Conservation (phyloP, 1,139 yeast species). For the Blastobotrys niveus region DNA sequence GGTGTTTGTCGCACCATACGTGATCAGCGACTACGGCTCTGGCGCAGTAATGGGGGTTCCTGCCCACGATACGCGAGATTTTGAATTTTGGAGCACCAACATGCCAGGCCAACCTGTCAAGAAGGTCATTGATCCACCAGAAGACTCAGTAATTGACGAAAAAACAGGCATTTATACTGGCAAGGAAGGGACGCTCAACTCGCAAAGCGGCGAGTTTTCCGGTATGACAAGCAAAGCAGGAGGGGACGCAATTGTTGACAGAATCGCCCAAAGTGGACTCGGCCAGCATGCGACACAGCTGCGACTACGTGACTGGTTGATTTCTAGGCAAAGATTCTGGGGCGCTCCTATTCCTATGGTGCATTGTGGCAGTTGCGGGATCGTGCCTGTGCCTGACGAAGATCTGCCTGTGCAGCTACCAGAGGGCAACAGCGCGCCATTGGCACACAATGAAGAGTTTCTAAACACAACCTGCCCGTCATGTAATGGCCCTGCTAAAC, state of each 20-base stretch:
- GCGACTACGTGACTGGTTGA: conserved; percentile 84
- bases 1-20: conserved; percentile 86
- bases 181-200: conserved; percentile 51
- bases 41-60: conserved; percentile 99
- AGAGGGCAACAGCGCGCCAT: conserved; percentile 63
- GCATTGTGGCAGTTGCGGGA: conserved; percentile 79
- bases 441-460: conserved; percentile 63
- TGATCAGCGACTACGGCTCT: conserved; percentile 70
- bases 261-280: conserved; percentile 35
- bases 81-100: conserved; percentile 67
- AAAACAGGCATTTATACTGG: conserved; percentile 53
- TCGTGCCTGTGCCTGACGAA: conserved; percentile 82
- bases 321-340: conserved; percentile 94
- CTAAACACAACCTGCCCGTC: conserved; percentile 72
- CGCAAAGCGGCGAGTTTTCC: conserved; percentile 44
- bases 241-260: conserved; percentile 41
- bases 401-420: conserved; percentile 82
- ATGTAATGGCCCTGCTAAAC: conserved; percentile 66
- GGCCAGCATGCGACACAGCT: conserved; percentile 54
- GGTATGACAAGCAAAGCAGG: conserved; percentile 54
- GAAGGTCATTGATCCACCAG: conserved; percentile 42
- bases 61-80: conserved; percentile 83
- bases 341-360: conserved; percentile 97
- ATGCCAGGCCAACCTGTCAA: conserved; percentile 44
- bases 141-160: conserved; percentile 17